phyloP scores from a whole-genome alignment of 352 stramenopile genomes.

The Blastocystis sp. region DNA sequence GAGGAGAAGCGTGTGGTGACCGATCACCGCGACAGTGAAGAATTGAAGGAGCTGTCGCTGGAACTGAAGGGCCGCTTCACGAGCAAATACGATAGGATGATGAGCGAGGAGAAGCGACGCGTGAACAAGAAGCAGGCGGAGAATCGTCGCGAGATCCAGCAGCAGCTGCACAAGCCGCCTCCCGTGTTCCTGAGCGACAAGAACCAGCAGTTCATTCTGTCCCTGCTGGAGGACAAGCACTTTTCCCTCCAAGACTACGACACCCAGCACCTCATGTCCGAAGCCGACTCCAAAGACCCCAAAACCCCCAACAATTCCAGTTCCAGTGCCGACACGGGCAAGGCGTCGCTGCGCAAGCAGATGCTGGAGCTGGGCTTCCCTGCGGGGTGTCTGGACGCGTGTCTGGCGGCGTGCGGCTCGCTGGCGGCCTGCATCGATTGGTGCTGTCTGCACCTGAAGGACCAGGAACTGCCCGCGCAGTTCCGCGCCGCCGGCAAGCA shows the following conservation, averaged over 20 bases:
- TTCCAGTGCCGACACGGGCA: no score
- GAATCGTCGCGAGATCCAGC: constrained; percentile 51
- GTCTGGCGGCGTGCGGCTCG: neutral
- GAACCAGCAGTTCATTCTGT: constrained; percentile 62
- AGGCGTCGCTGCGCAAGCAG: neutral
- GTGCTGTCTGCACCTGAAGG: constrained; percentile 72
- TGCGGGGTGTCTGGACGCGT: neutral
- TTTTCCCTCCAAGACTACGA: neutral
- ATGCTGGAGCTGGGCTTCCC: constrained; percentile 34
- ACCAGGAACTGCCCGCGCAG: constrained; percentile 72
- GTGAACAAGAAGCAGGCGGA: neutral
- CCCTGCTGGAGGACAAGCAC: neutral
- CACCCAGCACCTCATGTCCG: neutral
- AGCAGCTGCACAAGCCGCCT: constrained; percentile 68
- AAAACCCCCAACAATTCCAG: neutral
- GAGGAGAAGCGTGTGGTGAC: constrained; percentile 3
- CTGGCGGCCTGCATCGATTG: constrained; percentile 71
- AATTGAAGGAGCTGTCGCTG: constrained; percentile 57
- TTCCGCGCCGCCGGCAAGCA: constrained; percentile 85
- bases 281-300: neutral
- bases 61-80: constrained; percentile 67
- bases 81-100: constrained; percentile 71
- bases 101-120: constrained; percentile 68
- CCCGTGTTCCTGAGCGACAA: constrained; percentile 70
- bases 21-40: constrained; percentile 18